phyloP scores from a whole-genome alignment of 1,139 yeast species.

The Chernovozyma aurita region DNA sequence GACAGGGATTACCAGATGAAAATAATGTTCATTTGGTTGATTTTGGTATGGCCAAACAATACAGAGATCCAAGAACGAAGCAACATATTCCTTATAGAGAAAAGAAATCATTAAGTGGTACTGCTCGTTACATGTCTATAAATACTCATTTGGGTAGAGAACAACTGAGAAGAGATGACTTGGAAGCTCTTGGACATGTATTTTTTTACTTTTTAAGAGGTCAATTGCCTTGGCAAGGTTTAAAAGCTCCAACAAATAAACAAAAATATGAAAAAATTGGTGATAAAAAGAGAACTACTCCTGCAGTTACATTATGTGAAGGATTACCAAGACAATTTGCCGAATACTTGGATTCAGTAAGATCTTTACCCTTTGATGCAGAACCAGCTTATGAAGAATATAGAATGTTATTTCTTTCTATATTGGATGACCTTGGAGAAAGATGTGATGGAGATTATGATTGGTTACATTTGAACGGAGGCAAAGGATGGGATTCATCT shows the following conservation, averaged over 20 bases:
- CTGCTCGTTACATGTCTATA: constrained; percentile 63
- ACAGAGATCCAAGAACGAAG: constrained; percentile 56
- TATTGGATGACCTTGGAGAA: constrained; percentile 67
- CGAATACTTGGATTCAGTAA: constrained; percentile 77
- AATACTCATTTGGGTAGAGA: constrained; percentile 64
- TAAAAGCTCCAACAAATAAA: constrained; percentile 75
- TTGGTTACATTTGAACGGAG: constrained; percentile 91
- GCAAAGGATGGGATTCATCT: constrained; percentile 85
- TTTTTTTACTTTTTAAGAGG: constrained; percentile 61
- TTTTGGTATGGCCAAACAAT: constrained; percentile 67
- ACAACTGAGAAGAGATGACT: constrained; percentile 60
- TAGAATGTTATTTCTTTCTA: constrained; percentile 69
- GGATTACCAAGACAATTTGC: constrained; percentile 87
- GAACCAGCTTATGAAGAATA: constrained; percentile 92
- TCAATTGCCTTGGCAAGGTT: constrained; percentile 54
- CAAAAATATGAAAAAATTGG: constrained; percentile 92
- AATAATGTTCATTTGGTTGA: constrained; percentile 48
- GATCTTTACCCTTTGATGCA: constrained; percentile 83
- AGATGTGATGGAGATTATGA: constrained; percentile 84
- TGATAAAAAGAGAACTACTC: constrained; percentile 84
- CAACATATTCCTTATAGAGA: constrained; percentile 61
- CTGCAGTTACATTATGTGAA: constrained; percentile 70
- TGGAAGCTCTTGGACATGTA: constrained; percentile 62
- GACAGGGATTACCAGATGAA: constrained; percentile 60
- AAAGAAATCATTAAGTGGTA: constrained; percentile 59